These are phyloP conservation scores for Fraxinus quadrangulata DNA, from an alignment of 257 asterid genomes.

Conservation along the genomic window DNA sequence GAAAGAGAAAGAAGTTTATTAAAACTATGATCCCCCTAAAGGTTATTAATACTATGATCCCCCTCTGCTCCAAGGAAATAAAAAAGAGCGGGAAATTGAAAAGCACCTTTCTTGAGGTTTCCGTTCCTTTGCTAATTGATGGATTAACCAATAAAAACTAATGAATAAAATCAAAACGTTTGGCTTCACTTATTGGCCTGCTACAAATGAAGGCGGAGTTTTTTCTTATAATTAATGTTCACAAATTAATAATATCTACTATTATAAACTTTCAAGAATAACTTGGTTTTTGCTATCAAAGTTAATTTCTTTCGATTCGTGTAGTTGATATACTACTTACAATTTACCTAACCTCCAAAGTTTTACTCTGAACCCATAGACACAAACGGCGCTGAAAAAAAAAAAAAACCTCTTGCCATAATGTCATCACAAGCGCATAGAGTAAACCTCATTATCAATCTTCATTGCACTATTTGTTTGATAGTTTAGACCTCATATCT, in stretches of 20 bases:
- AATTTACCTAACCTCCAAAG: too few species aligned
- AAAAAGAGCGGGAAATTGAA: background rate
- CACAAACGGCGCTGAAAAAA: too few species aligned
- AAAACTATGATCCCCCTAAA: background rate
- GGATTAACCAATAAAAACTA: slow-evolving; percentile 1
- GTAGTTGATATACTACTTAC: too few species aligned
- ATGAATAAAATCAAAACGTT: background rate
- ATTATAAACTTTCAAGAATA: background rate
- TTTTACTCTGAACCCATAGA: too few species aligned
- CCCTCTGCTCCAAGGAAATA: background rate
- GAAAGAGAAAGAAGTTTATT: background rate
- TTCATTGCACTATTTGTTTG: background rate
- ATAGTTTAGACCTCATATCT: background rate
- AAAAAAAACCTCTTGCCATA: background rate
- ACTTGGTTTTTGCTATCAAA: background rate
- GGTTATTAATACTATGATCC: background rate
- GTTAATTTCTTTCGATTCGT: background rate
- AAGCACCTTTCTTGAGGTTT: background rate
- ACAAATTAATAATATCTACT: background rate
- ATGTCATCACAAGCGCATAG: background rate
- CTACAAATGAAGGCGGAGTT: background rate
- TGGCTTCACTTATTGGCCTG: background rate
- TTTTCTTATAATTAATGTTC: background rate
- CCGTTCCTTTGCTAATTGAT: background rate
- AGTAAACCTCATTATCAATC: background rate